Evolutionary conservation across 352 stramenopile species (phyloP), one percentile per base, ranked within the genome.

Genomic region (Phytophthora sp.): DNA sequence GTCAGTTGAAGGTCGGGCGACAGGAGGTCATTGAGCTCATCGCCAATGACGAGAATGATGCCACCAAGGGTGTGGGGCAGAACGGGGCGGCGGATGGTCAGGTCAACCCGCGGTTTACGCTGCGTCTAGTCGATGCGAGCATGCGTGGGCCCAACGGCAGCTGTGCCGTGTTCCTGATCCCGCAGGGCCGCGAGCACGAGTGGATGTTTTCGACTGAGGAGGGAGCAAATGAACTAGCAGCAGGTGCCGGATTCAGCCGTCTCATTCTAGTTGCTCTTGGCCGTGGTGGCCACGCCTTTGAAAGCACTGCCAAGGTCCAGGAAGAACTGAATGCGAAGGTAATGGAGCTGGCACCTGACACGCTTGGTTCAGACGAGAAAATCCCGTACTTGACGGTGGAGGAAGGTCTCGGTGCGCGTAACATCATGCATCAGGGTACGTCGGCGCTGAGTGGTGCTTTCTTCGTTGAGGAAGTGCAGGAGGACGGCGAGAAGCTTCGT

Each of bases 351-450:
- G 70, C 73, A 31, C 87, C 85, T 9, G 67, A 77, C 23, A 88
- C 69, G 31, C 56, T 82, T 13, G 57, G 55, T 12, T 23, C 50
- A 5, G 63, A 80, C 37, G 83, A 82, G 39, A 76, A 81, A 46
- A 89, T 91, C 45, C 79, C 83, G 12, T 94, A 88, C 51, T 65
- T 94, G 72, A 92, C 83, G 5, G 76, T 93, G n/a, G 60, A 84
- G 39, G 67, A 86, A 48, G 78, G 79, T 23, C 65, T 94, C 3
- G 83, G 83, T 32, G 54, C 49, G n/a, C 82, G 86, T 21, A 80
- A 79, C 23, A 76, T 90, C 28, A 62, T 93, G 10, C 72, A 80
- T 18, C 63, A 82, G 28, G 80, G 82, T 23, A 75, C 66, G n/a
- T 79, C 69, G 2, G 24, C 69, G 8, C 61, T 82, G 11, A 91